Conservation (phyloP, 2,329 filamentous ascomycete genomes). For the Kalmusia sp. region DNA sequence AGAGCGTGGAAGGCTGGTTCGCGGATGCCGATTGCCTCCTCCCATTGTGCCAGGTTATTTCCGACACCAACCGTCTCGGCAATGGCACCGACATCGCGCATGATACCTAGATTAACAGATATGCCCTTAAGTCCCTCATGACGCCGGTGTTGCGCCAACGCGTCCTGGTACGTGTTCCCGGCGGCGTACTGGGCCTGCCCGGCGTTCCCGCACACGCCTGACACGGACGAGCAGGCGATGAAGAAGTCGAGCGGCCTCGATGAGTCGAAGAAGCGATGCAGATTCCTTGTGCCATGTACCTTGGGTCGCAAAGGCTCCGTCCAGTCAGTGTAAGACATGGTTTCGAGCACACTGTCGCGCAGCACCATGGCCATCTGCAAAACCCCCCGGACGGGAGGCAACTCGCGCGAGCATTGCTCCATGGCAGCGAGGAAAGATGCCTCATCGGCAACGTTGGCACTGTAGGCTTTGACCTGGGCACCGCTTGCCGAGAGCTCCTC, state of each 20-base stretch:
- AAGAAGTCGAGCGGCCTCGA: constrained; percentile 30
- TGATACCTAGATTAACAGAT: constrained; percentile 23
- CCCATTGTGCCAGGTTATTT: background rate
- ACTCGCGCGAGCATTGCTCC: background rate
- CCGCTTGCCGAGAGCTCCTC: background rate
- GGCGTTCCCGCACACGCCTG: constrained; percentile 25
- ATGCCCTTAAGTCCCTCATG: constrained; percentile 18
- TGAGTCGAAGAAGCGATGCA: constrained; percentile 24
- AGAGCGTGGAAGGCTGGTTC: background rate
- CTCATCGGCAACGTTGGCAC: background rate
- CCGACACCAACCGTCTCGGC: constrained; percentile 13
- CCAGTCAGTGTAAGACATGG: constrained; percentile 24
- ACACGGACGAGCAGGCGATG: constrained; percentile 24
- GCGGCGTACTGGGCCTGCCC: constrained; percentile 34
- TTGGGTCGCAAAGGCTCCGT: constrained; percentile 29
- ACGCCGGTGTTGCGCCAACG: constrained; percentile 27
- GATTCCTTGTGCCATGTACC: constrained; percentile 41
- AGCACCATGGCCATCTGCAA: constrained; percentile 17
- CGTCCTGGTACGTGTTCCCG: constrained; percentile 33
- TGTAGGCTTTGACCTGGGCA: background rate
- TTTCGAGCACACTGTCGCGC: constrained; percentile 22
- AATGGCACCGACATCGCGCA: constrained; percentile 21
- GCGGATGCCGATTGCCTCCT: background rate
- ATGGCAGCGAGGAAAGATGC: background rate
- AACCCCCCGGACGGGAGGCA: constrained; percentile 15